Evolutionary conservation across 148 eudicot genomes (phyloP).

Genomic region (Amaranthus cruentus): DNA sequence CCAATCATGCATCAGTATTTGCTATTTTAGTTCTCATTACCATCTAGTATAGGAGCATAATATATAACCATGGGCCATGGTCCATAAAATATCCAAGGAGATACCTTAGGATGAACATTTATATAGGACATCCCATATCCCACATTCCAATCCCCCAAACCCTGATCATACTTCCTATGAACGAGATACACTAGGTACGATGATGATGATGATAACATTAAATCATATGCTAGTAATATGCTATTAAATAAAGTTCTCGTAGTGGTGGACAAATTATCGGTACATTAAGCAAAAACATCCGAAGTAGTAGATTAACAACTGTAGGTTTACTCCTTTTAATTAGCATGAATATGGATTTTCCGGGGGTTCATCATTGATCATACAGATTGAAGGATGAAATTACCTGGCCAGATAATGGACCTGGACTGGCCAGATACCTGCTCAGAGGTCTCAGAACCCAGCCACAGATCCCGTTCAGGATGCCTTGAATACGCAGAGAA

Average conservation of each 20-base stretch:
- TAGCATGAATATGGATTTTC: background rate
- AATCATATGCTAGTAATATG: too few species aligned
- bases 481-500: constrained; percentile 48
- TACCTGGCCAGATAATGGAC: constrained; percentile 42
- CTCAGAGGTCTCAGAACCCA: constrained; percentile 41
- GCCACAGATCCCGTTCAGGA: constrained; percentile 44
- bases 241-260: too few species aligned
- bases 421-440: constrained; percentile 35
- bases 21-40: background rate
- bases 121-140: background rate
- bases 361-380: background rate
- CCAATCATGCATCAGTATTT: background rate
- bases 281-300: too few species aligned
- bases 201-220: too few species aligned
- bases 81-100: too few species aligned
- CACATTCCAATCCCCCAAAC: too few species aligned
- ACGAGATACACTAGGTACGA: too few species aligned
- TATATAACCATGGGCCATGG: background rate
- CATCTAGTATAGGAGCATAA: background rate
- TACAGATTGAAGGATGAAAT: background rate
- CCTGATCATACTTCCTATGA: too few species aligned
- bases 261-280: too few species aligned
- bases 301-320: background rate
- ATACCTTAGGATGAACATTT: too few species aligned
- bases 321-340: background rate